Evolutionary conservation across 1,284 basidiomycete genomes (phyloP), one percentile per base, ranked within the genome.

Genomic region (Flammula alnicola): DNA sequence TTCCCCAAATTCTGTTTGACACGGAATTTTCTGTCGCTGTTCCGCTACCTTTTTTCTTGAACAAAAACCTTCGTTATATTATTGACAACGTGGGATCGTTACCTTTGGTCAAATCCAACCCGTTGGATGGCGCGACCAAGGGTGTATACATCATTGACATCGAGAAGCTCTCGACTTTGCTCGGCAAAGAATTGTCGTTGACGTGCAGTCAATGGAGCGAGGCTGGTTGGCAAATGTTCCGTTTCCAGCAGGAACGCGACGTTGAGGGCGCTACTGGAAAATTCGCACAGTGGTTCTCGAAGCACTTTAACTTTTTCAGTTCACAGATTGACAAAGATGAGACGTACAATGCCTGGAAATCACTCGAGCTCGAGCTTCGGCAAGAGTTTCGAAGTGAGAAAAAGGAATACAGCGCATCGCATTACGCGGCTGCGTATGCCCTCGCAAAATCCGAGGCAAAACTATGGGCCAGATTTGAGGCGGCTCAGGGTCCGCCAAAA

Each of bases 231-330:
- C n/a, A n/a, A n/a, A n/a, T n/a, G n/a, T n/a, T n/a, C n/a, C n/a
- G n/a, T n/a, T n/a, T n/a, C n/a, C n/a, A n/a, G n/a, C n/a, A n/a
- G n/a, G n/a, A n/a, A n/a, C n/a, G n/a, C n/a, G n/a, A n/a, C n/a
- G n/a, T n/a, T n/a, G n/a, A n/a, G n/a, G n/a, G n/a, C n/a, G n/a
- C n/a, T n/a, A n/a, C n/a, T n/a, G n/a, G n/a, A n/a, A n/a, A n/a
- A n/a, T n/a, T n/a, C n/a, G n/a, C n/a, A n/a, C n/a, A n/a, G n/a
- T n/a, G n/a, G n/a, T n/a, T n/a, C n/a, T n/a, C n/a, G n/a, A 11
- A 38, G 1, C 56, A 57, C 20, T 56, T 58, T 33, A 12, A 20
- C 12, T 52, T 49, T 33, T 60, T 54, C 31, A 14, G 47, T 2
- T 22, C 6, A 1, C 52, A 44, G 6, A n/a, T 20, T 1, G 30